phyloP scores from a whole-genome alignment of 352 stramenopile species.

The Globisporangium perplexum region DNA sequence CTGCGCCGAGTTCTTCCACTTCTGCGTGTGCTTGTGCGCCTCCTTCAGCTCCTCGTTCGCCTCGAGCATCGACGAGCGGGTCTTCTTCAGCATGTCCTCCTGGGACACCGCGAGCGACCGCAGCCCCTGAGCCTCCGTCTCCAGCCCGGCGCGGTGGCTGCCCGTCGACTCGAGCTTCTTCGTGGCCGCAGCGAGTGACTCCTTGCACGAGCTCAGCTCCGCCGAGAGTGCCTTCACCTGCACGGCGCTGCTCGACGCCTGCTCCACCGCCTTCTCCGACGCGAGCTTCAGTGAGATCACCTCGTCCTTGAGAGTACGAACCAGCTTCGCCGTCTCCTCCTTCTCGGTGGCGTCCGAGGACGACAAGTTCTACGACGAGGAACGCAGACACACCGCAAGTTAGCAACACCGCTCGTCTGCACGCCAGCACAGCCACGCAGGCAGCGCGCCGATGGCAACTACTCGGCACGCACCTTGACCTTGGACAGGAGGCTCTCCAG shows the following conservation, averaged over 20 bases:
- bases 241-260: constrained; percentile 18
- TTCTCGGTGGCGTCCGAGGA: constrained; percentile 27
- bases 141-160: constrained; percentile 20
- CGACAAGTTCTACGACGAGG: constrained; percentile 10
- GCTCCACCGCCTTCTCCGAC: constrained; percentile 25
- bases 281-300: constrained; percentile 37
- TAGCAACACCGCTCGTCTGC: neutral
- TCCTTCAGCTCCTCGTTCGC: constrained; percentile 77
- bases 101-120: constrained; percentile 33
- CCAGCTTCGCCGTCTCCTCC: constrained; percentile 21
- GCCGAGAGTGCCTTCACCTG: constrained; percentile 31
- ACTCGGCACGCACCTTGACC: constrained; percentile 1
- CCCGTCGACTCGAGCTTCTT: constrained; percentile 28
- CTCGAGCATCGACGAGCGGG: constrained; percentile 52
- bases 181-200: constrained; percentile 25
- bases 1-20: constrained; percentile 72
- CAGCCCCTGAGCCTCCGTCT: constrained; percentile 37
- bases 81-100: constrained; percentile 70
- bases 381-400: neutral
- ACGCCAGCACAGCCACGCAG: neutral
- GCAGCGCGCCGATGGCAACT: too few species aligned
- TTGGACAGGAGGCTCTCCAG: constrained; percentile 19
- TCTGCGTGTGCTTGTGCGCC: constrained; percentile 47
- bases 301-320: constrained; percentile 49
- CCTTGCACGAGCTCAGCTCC: constrained; percentile 28